These are phyloP conservation scores for Penstemon eatonii DNA, from an alignment of 257 asterid species.

Conservation along the genomic window DNA sequence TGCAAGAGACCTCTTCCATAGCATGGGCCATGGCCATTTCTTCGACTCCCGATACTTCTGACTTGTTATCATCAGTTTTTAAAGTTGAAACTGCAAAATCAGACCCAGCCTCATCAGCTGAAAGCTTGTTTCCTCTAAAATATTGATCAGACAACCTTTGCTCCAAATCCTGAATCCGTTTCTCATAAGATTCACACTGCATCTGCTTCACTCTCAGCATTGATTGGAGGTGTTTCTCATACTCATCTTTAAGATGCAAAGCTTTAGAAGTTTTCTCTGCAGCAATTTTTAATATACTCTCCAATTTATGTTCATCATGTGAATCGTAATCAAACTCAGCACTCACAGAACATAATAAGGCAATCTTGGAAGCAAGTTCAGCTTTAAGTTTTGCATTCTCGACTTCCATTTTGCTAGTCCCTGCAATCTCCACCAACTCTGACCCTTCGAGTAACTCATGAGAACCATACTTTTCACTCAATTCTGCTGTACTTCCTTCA, in stretches of 20 bases:
- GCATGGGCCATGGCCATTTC: conserved; percentile 45
- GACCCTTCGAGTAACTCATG: conserved; percentile 58
- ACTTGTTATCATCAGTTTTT: conserved; percentile 57
- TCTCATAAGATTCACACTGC: conserved; percentile 89
- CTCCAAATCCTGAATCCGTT: conserved; percentile 89
- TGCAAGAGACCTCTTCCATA: conserved; percentile 67
- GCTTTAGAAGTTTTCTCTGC: conserved; percentile 86
- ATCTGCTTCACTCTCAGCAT: conserved; percentile 71
- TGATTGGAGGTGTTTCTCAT: conserved; percentile 69
- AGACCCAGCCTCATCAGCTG: conserved; percentile 46
- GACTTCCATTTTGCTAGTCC: conserved; percentile 93
- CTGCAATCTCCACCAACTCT: conserved; percentile 85
- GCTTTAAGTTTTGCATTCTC: conserved; percentile 96
- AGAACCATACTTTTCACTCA: conserved; percentile 34
- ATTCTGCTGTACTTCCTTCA: conserved; percentile 42
- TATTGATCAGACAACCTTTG: conserved; percentile 81
- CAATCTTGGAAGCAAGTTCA: conserved; percentile 96
- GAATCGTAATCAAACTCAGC: conserved; percentile 66
- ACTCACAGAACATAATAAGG: conserved; percentile 70
- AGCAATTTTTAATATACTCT: conserved; percentile 59
- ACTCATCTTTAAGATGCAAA: conserved; percentile 71
- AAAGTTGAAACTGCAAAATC: conserved; percentile 39
- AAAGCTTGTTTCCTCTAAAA: conserved; percentile 44
- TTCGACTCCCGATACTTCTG: conserved; percentile 61
- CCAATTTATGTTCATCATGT: conserved; percentile 61